A percentile compares a stretch with the other conserved stretches of the same genome.
Evolutionary conservation across 208 protist genomes (phyloP).

Genomic region (Plasmodiophora brassicae): DNA sequence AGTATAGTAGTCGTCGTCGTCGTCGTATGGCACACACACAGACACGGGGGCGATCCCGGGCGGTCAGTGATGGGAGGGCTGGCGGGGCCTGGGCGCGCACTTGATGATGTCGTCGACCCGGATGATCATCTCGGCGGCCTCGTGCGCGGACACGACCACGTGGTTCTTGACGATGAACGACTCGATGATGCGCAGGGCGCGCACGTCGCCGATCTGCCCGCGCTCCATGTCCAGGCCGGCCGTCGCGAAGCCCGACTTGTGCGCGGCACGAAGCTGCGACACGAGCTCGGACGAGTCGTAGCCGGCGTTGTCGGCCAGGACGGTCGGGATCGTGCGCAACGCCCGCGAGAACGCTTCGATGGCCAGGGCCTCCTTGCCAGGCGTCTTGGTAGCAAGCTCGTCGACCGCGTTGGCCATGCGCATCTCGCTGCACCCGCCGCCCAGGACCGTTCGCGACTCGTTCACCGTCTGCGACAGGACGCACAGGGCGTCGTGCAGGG

Average conservation of each 20-base stretch:
- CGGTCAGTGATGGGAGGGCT: too few relatives aligned
- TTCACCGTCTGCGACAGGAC: constrained; percentile 88
- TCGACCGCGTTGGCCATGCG: constrained; percentile 96
- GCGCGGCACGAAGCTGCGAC: constrained; percentile 61
- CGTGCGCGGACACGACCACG: constrained; percentile 44
- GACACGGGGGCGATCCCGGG: too few relatives aligned
- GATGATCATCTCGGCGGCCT: constrained; percentile 98
- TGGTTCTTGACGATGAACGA: constrained; percentile 92
- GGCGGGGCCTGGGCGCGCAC: constrained; percentile 78
- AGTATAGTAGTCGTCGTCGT: too few relatives aligned
- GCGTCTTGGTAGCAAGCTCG: constrained; percentile 75
- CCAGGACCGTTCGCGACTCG: constrained; percentile 85
- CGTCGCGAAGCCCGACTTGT: constrained; percentile 47
- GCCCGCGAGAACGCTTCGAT: constrained; percentile 92
- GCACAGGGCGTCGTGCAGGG: constrained; percentile 98
- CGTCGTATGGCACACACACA: too few relatives aligned
- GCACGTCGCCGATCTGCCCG: constrained; percentile 86
- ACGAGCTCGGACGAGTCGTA: constrained; percentile 89
- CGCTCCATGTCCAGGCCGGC: constrained; percentile 79
- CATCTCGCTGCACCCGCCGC: constrained; percentile 96
- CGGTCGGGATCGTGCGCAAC: constrained; percentile 69
- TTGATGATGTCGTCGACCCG: constrained; percentile 96
- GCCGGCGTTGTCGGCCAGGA: constrained; percentile 93
- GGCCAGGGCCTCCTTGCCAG: constrained; percentile 74
- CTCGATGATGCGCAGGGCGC: constrained; percentile 90